These are phyloP conservation scores for Oropetium thomaeum DNA, from an alignment of 176 grass and related monocot genomes.

Conservation along the genomic window DNA sequence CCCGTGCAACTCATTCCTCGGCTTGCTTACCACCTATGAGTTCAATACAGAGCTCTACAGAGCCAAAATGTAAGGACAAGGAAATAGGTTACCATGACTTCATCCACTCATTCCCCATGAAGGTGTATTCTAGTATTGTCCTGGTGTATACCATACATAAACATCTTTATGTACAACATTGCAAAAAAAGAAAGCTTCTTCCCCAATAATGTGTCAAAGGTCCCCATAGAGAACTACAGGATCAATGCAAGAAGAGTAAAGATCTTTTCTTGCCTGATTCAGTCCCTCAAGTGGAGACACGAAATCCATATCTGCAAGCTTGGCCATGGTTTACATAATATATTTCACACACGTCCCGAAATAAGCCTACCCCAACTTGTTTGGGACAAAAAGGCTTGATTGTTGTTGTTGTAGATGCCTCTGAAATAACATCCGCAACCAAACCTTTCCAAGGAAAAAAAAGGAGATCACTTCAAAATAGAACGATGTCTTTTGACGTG, in stretches of 20 bases:
- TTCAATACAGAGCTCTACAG: conserved; percentile 10
- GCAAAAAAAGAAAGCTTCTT: background rate
- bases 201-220: background rate
- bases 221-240: background rate
- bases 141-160: conserved; percentile 13
- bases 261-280: conserved; percentile 4
- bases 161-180: conserved; percentile 21
- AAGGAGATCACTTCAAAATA: background rate
- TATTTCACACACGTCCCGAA: no score
- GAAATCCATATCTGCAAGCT: conserved; percentile 10
- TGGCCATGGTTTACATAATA: background rate
- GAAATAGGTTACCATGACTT: background rate
- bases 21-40: background rate
- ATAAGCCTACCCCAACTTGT: no score
- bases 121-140: background rate
- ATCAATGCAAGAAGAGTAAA: background rate
- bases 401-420: no score
- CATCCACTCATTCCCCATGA: background rate
- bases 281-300: background rate
- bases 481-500: background rate
- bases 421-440: background rate
- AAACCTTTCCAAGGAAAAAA: background rate
- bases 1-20: background rate
- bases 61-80: background rate
- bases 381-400: no score